These are phyloP conservation scores for Ustilago cynodontis DNA, from an alignment of 1,284 basidiomycete species.

Conservation along the genomic window DNA sequence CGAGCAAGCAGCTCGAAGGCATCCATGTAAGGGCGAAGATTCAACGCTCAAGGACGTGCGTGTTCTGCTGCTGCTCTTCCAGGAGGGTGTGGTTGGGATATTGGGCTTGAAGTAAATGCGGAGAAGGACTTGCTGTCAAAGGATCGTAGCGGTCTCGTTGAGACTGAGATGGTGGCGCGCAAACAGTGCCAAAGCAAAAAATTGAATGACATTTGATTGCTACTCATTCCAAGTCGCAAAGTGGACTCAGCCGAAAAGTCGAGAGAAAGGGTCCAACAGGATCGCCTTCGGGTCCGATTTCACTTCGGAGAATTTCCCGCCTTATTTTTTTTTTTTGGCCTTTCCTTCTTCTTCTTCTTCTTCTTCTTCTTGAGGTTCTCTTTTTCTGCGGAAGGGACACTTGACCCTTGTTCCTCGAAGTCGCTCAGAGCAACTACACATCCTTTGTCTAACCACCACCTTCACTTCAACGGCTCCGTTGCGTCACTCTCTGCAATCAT, in stretches of 20 bases:
- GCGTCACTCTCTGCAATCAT: background rate
- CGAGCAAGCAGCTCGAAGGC: background rate
- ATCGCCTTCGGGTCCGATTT: constrained; percentile 25
- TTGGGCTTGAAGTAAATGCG: background rate
- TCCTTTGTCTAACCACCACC: background rate
- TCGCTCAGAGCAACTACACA: too few relatives aligned
- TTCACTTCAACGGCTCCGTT: background rate
- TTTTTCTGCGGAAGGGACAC: background rate
- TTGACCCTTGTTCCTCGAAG: too few relatives aligned
- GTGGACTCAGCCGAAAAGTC: constrained; percentile 1
- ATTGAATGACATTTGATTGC: constrained; percentile 58
- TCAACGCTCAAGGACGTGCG: background rate
- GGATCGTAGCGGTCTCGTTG: constrained; percentile 50
- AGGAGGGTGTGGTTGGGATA: background rate
- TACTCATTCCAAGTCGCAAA: constrained; percentile 5
- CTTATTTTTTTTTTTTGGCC: constrained; percentile 1
- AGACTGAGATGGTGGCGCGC: constrained; percentile 25
- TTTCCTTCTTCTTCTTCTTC: background rate
- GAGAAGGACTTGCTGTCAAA: constrained; percentile 14
- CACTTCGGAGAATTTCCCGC: constrained; percentile 22
- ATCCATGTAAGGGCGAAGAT: background rate
- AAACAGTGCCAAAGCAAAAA: constrained; percentile 10
- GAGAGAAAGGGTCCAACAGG: background rate
- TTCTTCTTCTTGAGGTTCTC: constrained; percentile 10
- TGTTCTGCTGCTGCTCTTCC: background rate